Evolutionary conservation across 192 early-diverging fungal genomes (phyloP), one percentile per base, ranked within the genome.

Genomic region (Mortierella claussenii): DNA sequence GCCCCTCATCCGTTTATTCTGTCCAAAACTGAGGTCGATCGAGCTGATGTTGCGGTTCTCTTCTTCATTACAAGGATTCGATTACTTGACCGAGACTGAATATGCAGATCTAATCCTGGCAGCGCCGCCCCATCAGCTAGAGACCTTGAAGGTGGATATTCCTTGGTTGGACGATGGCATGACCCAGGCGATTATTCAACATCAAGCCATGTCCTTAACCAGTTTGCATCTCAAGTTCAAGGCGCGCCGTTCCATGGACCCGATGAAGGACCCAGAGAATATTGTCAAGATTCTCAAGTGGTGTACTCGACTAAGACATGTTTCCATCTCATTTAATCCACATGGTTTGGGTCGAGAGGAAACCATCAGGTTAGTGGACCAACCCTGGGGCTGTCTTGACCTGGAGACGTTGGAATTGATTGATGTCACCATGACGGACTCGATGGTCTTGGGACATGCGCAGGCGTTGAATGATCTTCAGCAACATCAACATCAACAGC

Each of bases 21-120:
- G 69, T 17, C 61, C 48, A 1, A 56, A 57, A 46, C 47, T 73
- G 2, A 12, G 21, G 0, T 24, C 40, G 9, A 63, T 73, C 23
- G 69, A 73, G 28, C 65, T 59, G 23, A 33, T 59, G n/a, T 24
- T 45, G 15, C 60, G 69, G 37, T 73, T 63, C 54, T 55, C 27
- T 7, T 73, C 69, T 15, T 47, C 42, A 4, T 23, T 73, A 3
- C 48, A 34, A 9, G 40, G 44, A 8, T 44, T 47, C 28, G 69
- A 73, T 34, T 59, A 65, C n/a, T 17, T 73, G 13, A 40, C 69
- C 8, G 69, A 73, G 13, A 21, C 36, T 0, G 69, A 65, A 23
- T 73, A 73, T 47, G 45, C 69, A 5, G 61, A 65, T 36, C 13
- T 73, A 28, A 46, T 65, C 13, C 45, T 64, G 5, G 40, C 28